Conservation (phyloP, 257 asterid species). For the Verbena officinalis region DNA sequence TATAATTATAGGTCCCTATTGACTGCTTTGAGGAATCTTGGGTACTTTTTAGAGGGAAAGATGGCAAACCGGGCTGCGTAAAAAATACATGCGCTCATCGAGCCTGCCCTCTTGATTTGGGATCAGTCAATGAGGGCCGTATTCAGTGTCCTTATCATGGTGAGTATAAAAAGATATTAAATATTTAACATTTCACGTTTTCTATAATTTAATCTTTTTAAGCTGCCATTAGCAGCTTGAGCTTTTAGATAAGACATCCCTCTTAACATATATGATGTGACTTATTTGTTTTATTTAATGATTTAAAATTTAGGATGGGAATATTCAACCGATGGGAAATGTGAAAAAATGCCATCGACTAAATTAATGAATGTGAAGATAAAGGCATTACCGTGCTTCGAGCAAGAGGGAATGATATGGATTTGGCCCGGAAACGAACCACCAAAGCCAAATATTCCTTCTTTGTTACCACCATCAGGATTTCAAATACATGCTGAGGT, state of each 20-base stretch:
- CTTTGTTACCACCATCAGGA: slow-evolving; percentile 68
- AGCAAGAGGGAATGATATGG: slow-evolving; percentile 80
- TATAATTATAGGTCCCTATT: slow-evolving; percentile 51
- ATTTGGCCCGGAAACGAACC: slow-evolving; percentile 82
- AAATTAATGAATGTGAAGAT: slow-evolving; percentile 55
- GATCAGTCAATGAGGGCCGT: slow-evolving; percentile 76
- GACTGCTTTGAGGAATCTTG: slow-evolving; percentile 85
- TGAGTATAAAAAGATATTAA: slow-evolving; percentile 31
- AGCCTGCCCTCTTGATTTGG: slow-evolving; percentile 80
- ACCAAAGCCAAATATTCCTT: slow-evolving; percentile 60
- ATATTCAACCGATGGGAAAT: slow-evolving; percentile 74
- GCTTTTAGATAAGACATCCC: neutral
- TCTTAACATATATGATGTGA: neutral
- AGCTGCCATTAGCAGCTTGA: too few species aligned
- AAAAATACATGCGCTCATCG: slow-evolving; percentile 79
- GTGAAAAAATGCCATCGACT: slow-evolving; percentile 86
- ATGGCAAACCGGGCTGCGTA: slow-evolving; percentile 78
- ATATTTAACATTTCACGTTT: too few species aligned
- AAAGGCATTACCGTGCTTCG: slow-evolving; percentile 70
- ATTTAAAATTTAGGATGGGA: slow-evolving; percentile 63
- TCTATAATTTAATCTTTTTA: too few species aligned
- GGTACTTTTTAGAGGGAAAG: slow-evolving; percentile 80
- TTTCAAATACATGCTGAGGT: slow-evolving; percentile 84
- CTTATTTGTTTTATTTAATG: slow-evolving; percentile 10
- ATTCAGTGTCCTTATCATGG: slow-evolving; percentile 82